A percentile compares a stretch with the other conserved stretches of the same genome.
These are phyloP conservation scores for Talaromyces ruber DNA, from an alignment of 495 filamentous ascomycete genomes.

Conservation along the genomic window DNA sequence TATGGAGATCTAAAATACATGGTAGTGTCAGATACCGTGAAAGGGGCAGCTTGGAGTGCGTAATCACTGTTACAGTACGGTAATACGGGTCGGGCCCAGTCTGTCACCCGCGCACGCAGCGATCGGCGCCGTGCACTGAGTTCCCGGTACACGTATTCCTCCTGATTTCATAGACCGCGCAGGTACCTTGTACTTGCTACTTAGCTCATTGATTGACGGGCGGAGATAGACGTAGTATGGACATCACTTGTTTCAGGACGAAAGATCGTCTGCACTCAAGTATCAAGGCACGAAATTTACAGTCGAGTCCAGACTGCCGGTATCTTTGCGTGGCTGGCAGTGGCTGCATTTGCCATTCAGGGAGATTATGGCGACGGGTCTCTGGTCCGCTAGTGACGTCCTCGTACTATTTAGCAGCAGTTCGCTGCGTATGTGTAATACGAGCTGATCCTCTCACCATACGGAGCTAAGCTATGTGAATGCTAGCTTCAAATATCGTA, in stretches of 20 bases:
- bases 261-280: neutral
- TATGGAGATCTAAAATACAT: neutral
- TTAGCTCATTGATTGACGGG: neutral
- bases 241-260: neutral
- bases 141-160: neutral
- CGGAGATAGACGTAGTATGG: neutral
- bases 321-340: neutral
- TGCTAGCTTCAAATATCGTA: neutral
- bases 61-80: neutral
- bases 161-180: neutral
- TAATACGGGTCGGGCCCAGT: neutral
- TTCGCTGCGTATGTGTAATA: neutral
- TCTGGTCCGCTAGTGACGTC: neutral
- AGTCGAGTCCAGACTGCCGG: neutral
- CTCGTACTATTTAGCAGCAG: no score
- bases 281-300: neutral
- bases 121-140: neutral
- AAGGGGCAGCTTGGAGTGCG: neutral
- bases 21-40: neutral
- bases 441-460: neutral
- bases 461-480: neutral
- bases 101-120: neutral
- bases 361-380: neutral
- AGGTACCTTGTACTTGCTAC: neutral
- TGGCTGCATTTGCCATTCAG: neutral